Base-by-base conservation (phyloP, 306 rosid species). In the Senna siamea region DNA sequence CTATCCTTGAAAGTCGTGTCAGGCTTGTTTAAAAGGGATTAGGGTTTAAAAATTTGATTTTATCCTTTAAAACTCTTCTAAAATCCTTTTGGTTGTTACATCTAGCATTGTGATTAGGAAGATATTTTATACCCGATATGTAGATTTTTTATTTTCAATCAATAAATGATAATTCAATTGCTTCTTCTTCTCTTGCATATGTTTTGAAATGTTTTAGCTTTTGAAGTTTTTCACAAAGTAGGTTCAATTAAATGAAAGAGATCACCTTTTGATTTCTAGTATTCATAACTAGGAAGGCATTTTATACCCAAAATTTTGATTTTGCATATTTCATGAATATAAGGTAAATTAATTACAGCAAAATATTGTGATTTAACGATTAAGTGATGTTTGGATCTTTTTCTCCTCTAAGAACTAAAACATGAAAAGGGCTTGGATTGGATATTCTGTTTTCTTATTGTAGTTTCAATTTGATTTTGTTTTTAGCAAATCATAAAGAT, bases 401-500 rank as follows among this genome's bases (percentile, higher is more conserved):
- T 59, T 32, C 17, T 26, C 17, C 20, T 44, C 4, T 38, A 18
- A 28, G 52, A 68, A 40, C 26, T 43, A 66, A 53, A 54, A 37
- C 58, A 13, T 55, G 56, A n/a, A 55, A 72, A 30, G 22, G 44
- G 75, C 63, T 56, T 56, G 37, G 66, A 34, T 84, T 69, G 41
- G 73, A 65, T 73, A 59, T 57, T 74, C 19, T 77, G 76, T 44
- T 63, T 26, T 72, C 47, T 82, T 40, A 47, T 68, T 72, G 47
- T 62, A 50, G 26, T 69, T 72, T 69, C 34, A 4, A 8, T 19
- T 66, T 69, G 23, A 20, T 30, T 81, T 52, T 22, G 12, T 54
- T 56, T 54, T 79, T 89, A 95, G 99, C 93, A 15, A 92, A 88
- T 76, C 75, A 58, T 61, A 80, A 84, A 72, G 85, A 83, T 78